Conservation (phyloP, 441 rosid genomes). For the Sinapis alba region DNA sequence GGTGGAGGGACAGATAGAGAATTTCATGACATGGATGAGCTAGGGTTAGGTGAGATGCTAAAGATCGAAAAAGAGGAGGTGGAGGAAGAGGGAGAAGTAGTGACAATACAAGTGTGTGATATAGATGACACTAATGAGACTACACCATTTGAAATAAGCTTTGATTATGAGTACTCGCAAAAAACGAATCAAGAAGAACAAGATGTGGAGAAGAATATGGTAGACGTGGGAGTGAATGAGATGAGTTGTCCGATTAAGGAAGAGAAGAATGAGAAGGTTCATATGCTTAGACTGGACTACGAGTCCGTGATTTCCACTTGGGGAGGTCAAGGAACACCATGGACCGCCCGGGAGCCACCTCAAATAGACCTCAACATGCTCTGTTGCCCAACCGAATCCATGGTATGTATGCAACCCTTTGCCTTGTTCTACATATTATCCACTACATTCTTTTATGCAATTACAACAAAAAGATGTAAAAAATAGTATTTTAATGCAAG, state of each 20-base stretch:
- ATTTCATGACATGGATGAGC: conserved; percentile 60
- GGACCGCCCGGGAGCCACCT: conserved; percentile 68
- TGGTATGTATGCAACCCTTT: conserved; percentile 43
- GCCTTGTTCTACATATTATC: background rate
- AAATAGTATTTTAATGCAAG: background rate
- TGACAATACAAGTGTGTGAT: conserved; percentile 22
- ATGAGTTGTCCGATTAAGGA: conserved; percentile 28
- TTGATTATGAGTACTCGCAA: conserved; percentile 54
- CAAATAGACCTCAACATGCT: conserved; percentile 56
- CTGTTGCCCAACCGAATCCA: conserved; percentile 50
- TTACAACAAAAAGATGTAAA: background rate
- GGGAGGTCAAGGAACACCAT: conserved; percentile 74
- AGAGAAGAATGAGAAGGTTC: conserved; percentile 48
- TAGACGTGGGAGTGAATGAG: conserved; percentile 1
- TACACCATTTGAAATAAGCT: conserved; percentile 58
- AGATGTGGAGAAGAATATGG: conserved; percentile 15
- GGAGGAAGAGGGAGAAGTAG: conserved; percentile 35
- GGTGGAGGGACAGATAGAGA: conserved; percentile 71
- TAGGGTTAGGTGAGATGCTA: conserved; percentile 48
- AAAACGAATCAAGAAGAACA: conserved; percentile 40
- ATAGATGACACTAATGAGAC: conserved; percentile 42
- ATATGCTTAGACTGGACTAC: conserved; percentile 58
- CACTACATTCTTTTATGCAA: background rate
- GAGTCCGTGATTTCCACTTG: conserved; percentile 64
- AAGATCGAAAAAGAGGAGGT: conserved; percentile 9